Evolutionary conservation across 768 basidiomycete species (phyloP), one percentile per base, ranked within the genome.

Genomic region (Tylopilus balloui): DNA sequence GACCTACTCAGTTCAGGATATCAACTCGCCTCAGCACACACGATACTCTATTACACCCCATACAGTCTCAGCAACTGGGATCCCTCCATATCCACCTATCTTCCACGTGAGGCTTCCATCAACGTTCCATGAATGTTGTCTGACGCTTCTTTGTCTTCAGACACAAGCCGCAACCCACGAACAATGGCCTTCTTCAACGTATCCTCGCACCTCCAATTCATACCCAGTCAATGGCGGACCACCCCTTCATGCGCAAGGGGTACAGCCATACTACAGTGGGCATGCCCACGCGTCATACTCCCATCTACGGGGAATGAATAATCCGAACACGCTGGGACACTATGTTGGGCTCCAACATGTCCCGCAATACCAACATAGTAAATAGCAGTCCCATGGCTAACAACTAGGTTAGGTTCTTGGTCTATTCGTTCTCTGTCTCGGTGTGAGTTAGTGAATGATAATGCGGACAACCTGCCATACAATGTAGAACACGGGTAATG

Each of bases 401-500:
- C 47, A 13, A 17, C 23, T 27, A 28, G 32, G 38, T 25, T 15
- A 31, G 41, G 35, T 12, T 45, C 28, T 50, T 52, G 46, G 35
- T 45, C 48, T 55, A 45, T 53, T 53, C 41, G 36, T 51, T 34
- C 39, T 42, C 17, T 48, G 31, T 50, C 19, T 35, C 15, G 34
- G 41, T 41, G 20, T 14, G 32, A 35, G 36, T 35, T 45, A 29
- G 49, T 29, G 31, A 44, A 53, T 45, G 53, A 51, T 43, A 39
- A 35, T 51, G 46, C 38, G 53, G 51, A 53, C 48, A 52, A 39
- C 36, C 24, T 47, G 47, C 40, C 58, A 57, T 53, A 57, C 51
- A 54, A 36, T 61, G 62, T 62, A 66, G 64, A 62, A 62, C 50
- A 57, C 27, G 48, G 51, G 42, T 62, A 65, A 65, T 66, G 42